phyloP scores from a whole-genome alignment of 495 filamentous ascomycete species.

The Oidiodendron maius region DNA sequence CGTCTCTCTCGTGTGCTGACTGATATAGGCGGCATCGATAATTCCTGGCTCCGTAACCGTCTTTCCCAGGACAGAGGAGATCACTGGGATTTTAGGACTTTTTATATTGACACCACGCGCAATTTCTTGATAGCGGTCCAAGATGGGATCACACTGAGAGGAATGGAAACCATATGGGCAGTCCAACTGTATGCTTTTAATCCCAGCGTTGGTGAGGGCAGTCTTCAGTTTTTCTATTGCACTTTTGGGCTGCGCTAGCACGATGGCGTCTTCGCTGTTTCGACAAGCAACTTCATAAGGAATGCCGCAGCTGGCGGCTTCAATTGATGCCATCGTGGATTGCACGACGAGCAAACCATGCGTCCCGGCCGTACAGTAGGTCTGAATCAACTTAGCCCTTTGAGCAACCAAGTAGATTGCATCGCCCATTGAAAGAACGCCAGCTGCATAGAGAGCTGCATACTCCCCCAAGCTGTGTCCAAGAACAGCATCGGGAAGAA shows the following conservation, averaged over 20 bases:
- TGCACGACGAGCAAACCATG: conserved; percentile 61
- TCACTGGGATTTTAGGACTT: conserved; percentile 57
- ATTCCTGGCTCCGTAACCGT: conserved; percentile 47
- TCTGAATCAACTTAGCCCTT: conserved; percentile 65
- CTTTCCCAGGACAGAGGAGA: conserved; percentile 61
- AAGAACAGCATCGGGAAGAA: conserved; percentile 68
- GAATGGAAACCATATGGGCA: conserved; percentile 79
- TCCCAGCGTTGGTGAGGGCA: conserved; percentile 50
- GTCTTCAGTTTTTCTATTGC: conserved; percentile 52
- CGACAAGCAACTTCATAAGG: conserved; percentile 50
- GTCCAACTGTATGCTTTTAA: conserved; percentile 59
- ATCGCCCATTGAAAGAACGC: conserved; percentile 71
- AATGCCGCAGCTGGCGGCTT: conserved; percentile 27
- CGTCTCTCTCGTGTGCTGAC: conserved; percentile 58
- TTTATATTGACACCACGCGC: conserved; percentile 57
- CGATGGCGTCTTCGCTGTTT: conserved; percentile 55
- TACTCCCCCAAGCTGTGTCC: conserved; percentile 88
- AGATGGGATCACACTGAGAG: conserved; percentile 65
- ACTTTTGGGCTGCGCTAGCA: conserved; percentile 44
- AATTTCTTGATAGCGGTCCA: conserved; percentile 55
- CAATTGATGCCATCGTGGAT: conserved; percentile 32
- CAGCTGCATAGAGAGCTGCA: conserved; percentile 77
- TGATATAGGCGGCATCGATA: conserved; percentile 56
- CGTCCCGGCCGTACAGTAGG: conserved; percentile 62
- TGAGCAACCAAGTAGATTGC: conserved; percentile 75